Conservation (phyloP, 2,329 filamentous ascomycete genomes). For the Zasmidium cellare region DNA sequence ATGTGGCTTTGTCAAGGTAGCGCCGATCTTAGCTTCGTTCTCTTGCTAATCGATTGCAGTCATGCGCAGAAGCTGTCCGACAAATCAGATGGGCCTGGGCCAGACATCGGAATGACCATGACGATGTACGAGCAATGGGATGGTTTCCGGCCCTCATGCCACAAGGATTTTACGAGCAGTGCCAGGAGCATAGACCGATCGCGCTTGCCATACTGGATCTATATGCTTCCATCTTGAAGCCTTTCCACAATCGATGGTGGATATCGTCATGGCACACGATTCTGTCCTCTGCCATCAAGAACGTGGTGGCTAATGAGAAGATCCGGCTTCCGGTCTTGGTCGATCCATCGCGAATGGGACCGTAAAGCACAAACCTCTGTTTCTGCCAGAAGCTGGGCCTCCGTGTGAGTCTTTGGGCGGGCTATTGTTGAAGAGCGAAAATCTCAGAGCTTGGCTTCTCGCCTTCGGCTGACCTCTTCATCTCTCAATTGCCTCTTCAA, state of each 20-base stretch:
- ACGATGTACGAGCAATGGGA: constrained; percentile 23
- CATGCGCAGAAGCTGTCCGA: constrained; percentile 10
- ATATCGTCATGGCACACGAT: constrained; percentile 23
- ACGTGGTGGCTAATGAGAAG: not conserved
- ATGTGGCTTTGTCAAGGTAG: not conserved
- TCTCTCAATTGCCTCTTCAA: constrained; percentile 46
- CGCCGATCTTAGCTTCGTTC: constrained; percentile 3
- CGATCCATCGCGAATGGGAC: not conserved
- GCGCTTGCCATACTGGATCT: constrained; percentile 24
- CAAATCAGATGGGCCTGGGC: constrained; percentile 12
- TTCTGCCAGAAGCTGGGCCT: no score
- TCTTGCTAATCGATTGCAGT: not conserved
- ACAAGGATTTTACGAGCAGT: constrained; percentile 23
- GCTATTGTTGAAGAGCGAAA: no score
- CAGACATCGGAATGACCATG: constrained; percentile 5
- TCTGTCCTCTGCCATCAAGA: constrained; percentile 19
- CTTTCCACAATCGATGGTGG: constrained; percentile 26
- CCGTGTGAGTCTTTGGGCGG: no score
- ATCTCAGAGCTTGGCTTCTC: constrained; percentile 64
- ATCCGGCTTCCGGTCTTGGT: not conserved
- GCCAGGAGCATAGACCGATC: constrained; percentile 20
- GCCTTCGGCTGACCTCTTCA: constrained; percentile 73
- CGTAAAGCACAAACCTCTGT: no score
- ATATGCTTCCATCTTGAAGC: constrained; percentile 20
- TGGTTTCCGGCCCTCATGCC: constrained; percentile 26